Evolutionary conservation across 768 basidiomycete genomes (phyloP).

Genomic region (Suillus placidus): DNA sequence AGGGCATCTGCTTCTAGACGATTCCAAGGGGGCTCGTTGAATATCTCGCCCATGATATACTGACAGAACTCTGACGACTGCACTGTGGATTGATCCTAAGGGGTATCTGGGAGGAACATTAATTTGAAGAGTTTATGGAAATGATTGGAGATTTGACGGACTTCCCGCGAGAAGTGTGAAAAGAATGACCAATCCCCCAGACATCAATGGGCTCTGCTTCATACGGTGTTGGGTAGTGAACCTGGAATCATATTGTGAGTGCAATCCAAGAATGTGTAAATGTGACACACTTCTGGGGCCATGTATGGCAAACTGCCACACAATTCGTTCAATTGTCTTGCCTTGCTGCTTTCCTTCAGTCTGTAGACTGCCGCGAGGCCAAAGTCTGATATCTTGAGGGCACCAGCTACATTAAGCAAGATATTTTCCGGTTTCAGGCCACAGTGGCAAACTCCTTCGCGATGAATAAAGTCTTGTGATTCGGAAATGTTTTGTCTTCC

Average conservation of each 20-base stretch:
- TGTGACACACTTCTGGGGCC: slow-evolving; percentile 80
- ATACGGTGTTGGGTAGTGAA: slow-evolving; percentile 70
- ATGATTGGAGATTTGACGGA: slow-evolving; percentile 41
- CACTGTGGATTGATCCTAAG: slow-evolving; percentile 92
- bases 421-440: slow-evolving; percentile 98
- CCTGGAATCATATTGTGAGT: slow-evolving; percentile 40
- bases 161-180: slow-evolving; percentile 92
- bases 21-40: slow-evolving; percentile 79
- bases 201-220: slow-evolving; percentile 92
- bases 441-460: slow-evolving; percentile 90
- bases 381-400: slow-evolving; percentile 94
- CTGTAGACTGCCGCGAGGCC: slow-evolving; percentile 90
- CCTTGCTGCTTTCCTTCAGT: slow-evolving; percentile 79
- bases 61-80: slow-evolving; percentile 79
- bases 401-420: slow-evolving; percentile 81
- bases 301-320: slow-evolving; percentile 95
- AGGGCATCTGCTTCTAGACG: slow-evolving; percentile 58
- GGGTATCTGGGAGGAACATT: slow-evolving; percentile 67
- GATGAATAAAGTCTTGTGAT: slow-evolving; percentile 77
- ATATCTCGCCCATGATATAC: slow-evolving; percentile 75
- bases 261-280: background rate
- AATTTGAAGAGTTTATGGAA: background rate
- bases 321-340: slow-evolving; percentile 71
- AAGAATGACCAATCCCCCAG: slow-evolving; percentile 95
- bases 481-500: background rate